Evolutionary conservation across 2,329 filamentous ascomycete genomes (phyloP).

Genomic region (Podosphaera xanthii): DNA sequence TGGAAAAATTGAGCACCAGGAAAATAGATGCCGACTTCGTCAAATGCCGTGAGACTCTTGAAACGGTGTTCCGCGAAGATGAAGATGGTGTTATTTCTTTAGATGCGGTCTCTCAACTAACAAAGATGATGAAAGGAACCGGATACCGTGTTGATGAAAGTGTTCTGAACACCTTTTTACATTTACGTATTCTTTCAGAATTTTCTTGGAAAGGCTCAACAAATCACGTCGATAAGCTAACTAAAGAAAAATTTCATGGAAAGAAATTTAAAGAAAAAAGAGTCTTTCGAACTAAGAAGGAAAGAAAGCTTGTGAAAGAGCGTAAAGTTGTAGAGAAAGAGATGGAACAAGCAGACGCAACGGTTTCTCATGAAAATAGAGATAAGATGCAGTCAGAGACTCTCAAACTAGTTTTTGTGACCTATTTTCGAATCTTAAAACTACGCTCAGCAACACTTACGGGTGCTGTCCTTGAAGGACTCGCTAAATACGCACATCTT

Average conservation of each 20-base stretch:
- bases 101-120: conserved; percentile 63
- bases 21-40: conserved; percentile 50
- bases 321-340: conserved; percentile 78
- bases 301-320: conserved; percentile 65
- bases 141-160: conserved; percentile 67
- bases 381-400: conserved; percentile 91
- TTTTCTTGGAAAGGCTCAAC: conserved; percentile 67
- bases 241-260: conserved; percentile 20
- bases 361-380: conserved; percentile 76
- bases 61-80: conserved; percentile 64
- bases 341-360: conserved; percentile 75
- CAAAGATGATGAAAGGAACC: conserved; percentile 86
- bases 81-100: conserved; percentile 76
- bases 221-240: conserved; percentile 42
- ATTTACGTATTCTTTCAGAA: conserved; percentile 69
- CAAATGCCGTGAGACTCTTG: conserved; percentile 56
- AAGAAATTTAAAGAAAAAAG: conserved; percentile 52
- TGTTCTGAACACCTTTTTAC: conserved; percentile 75
- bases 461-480: conserved; percentile 87
- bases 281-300: conserved; percentile 72
- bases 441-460: conserved; percentile 60
- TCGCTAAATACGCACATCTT: conserved; percentile 82
- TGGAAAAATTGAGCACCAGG: conserved; percentile 57
- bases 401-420: conserved; percentile 81
- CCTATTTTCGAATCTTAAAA: conserved; percentile 89